Base-by-base conservation (phyloP, 1,284 basidiomycete genomes). In the Cerrena zonata region DNA sequence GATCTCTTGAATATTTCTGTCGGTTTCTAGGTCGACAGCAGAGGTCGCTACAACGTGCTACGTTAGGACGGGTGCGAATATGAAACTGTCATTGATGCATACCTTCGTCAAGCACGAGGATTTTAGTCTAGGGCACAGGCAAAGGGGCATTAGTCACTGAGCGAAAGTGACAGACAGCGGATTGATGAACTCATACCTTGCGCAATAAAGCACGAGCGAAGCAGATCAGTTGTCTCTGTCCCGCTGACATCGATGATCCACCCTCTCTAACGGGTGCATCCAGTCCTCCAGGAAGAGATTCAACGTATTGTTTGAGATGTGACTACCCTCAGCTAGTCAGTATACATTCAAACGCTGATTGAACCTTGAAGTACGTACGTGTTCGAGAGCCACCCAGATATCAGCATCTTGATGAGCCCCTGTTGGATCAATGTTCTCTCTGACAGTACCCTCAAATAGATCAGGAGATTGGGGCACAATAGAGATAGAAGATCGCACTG, bases 41-140 rank as follows among this genome's bases (percentile, higher is more conserved):
- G 84, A 87, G 10, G 86, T 89, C 1, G 86, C 87, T 85, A 59
- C 26, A 50, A 22, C 34, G 45, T 11, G 37, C 38, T 30, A 44
- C 30, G 18, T n/a, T n/a, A n/a, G n/a, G n/a, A n/a, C n/a, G n/a
- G n/a, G n/a, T n/a, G n/a, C n/a, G n/a, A n/a, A n/a, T n/a, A n/a
- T n/a, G 19, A 48, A 37, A 26, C 30, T 40, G n/a, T n/a, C n/a
- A n/a, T n/a, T n/a, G 18, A 23, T 18, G 56, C 59, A 59, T 61
- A 79, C 86, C 89, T 78, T 96, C 93, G 64, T 97, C 94, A 15
- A 96, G 76, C 1, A 96, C 89, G 1, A 96, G 74, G 37, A 97
- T 86, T 69, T 87, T 93, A 11, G 88, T 83, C 78, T 82, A 25
- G 44, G 37, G 47, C 12, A 22, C n/a, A 10, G 49, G n/a, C n/a